phyloP scores from a whole-genome alignment of 2,329 filamentous ascomycete genomes.

The Ophiostoma sp. region DNA sequence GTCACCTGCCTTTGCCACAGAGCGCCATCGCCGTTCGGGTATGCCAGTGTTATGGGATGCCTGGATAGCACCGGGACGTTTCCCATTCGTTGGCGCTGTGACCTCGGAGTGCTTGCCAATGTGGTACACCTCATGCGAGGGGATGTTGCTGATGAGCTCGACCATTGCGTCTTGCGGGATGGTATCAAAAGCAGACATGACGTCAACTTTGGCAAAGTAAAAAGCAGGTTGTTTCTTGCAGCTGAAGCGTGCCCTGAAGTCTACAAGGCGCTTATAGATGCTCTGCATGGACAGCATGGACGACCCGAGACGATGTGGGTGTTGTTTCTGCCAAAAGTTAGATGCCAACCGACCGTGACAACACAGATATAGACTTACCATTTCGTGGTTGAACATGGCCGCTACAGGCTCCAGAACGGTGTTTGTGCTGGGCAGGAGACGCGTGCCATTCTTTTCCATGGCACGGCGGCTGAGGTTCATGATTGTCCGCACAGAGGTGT shows the following conservation, averaged over 20 bases:
- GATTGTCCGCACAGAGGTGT: slow-evolving; percentile 69
- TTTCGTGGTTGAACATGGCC: slow-evolving; percentile 72
- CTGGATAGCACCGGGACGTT: background rate
- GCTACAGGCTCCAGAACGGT: slow-evolving; percentile 60
- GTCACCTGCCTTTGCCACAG: slow-evolving; percentile 42
- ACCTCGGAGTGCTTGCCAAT: slow-evolving; percentile 72
- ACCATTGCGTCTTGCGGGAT: slow-evolving; percentile 78
- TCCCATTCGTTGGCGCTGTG: background rate
- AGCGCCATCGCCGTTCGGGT: slow-evolving; percentile 49
- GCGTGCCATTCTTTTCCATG: slow-evolving; percentile 36
- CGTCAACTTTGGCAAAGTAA: slow-evolving; percentile 90
- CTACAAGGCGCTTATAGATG: slow-evolving; percentile 66
- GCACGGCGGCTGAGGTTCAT: slow-evolving; percentile 72
- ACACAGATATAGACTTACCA: slow-evolving; percentile 29
- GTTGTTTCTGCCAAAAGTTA: slow-evolving; percentile 23
- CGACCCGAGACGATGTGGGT: slow-evolving; percentile 63
- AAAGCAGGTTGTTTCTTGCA: slow-evolving; percentile 40
- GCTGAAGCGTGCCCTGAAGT: slow-evolving; percentile 55
- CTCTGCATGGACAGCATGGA: slow-evolving; percentile 77
- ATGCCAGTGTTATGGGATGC: background rate
- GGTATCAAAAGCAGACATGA: slow-evolving; percentile 88
- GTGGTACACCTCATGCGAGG: slow-evolving; percentile 56
- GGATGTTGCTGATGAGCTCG: slow-evolving; percentile 56
- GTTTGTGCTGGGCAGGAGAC: slow-evolving; percentile 43
- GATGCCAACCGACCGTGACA: background rate